A percentile compares a stretch with the other conserved stretches of the same genome.
phyloP scores from a whole-genome alignment of 2,329 filamentous ascomycete genomes.

The Talaromyces rugulosus region DNA sequence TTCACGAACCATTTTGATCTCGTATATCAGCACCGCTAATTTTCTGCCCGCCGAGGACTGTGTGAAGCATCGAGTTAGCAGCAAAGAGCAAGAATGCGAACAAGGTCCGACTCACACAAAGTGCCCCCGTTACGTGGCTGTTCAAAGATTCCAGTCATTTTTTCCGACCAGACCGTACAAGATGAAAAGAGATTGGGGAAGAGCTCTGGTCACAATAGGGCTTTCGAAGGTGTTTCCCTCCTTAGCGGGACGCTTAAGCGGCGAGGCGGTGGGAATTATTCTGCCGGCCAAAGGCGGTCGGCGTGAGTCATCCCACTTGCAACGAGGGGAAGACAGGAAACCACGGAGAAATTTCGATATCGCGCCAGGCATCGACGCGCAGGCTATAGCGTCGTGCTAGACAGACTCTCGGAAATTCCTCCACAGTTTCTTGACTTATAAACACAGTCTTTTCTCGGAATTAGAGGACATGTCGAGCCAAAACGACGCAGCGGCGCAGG shows the following conservation, averaged over 20 bases:
- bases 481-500: conserved; percentile 22
- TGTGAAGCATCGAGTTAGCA: conserved; percentile 30
- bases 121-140: conserved; percentile 88
- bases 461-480: conserved; percentile 13
- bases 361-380: background rate
- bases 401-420: background rate
- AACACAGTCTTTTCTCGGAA: background rate
- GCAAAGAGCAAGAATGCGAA: conserved; percentile 8
- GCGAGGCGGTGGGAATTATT: conserved; percentile 33
- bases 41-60: conserved; percentile 91
- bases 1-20: conserved; percentile 79
- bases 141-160: conserved; percentile 94
- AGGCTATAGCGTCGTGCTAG: conserved; percentile 4
- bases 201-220: conserved; percentile 9
- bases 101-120: conserved; percentile 58
- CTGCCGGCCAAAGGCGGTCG: conserved; percentile 39
- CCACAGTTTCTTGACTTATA: background rate
- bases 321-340: conserved; percentile 19
- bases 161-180: conserved; percentile 18
- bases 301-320: conserved; percentile 36
- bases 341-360: background rate
- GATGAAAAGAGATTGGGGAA: background rate
- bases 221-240: conserved; percentile 9
- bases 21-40: conserved; percentile 94
- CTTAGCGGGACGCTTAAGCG: conserved; percentile 11